phyloP scores from a whole-genome alignment of 805 yeast genomes.

The Zygoascus flipseniorum region DNA sequence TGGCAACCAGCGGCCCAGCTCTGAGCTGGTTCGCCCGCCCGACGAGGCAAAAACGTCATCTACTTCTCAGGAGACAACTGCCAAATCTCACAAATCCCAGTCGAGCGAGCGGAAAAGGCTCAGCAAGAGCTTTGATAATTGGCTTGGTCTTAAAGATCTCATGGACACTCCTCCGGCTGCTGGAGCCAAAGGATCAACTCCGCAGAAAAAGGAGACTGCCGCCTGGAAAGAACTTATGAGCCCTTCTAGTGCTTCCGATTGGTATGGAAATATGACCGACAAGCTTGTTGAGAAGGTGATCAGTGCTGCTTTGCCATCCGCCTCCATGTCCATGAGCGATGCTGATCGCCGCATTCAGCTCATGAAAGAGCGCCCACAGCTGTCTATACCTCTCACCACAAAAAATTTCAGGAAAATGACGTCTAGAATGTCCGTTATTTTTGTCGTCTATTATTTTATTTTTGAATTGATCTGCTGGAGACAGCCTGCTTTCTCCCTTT shows the following conservation, averaged over 20 bases:
- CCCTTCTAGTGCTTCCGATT: neutral
- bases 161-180: neutral
- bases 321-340: conserved; percentile 35
- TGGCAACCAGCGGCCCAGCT: neutral
- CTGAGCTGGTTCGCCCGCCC: neutral
- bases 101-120: neutral
- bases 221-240: conserved; percentile 1
- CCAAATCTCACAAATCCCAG: neutral
- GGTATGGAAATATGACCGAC: conserved; percentile 36
- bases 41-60: neutral
- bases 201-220: neutral
- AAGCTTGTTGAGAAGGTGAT: conserved; percentile 64
- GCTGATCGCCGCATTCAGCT: conserved; percentile 39
- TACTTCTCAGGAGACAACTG: neutral
- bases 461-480: conserved; percentile 56
- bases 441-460: conserved; percentile 49
- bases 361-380: conserved; percentile 56
- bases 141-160: neutral
- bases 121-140: neutral
- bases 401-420: conserved; percentile 26
- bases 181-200: neutral
- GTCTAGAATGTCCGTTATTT: conserved; percentile 24
- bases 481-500: conserved; percentile 52
- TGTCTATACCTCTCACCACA: conserved; percentile 64
- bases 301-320: conserved; percentile 63